Evolutionary conservation across 176 grass and related monocot genomes (phyloP).

Genomic region (Poa pratensis): DNA sequence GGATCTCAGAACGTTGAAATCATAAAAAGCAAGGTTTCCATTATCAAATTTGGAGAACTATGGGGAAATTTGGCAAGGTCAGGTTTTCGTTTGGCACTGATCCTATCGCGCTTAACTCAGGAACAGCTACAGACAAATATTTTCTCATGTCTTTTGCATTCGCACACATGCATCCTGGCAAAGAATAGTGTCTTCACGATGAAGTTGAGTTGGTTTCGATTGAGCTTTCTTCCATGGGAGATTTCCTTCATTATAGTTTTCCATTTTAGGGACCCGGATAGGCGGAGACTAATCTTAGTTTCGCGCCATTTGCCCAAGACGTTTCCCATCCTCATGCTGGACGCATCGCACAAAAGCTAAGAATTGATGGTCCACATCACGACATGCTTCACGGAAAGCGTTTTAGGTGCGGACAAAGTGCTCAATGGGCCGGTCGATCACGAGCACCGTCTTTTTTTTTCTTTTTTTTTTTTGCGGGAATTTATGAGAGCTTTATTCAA

Average conservation of each 20-base stretch:
- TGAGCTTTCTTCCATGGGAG: background rate
- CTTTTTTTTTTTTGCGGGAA: no score
- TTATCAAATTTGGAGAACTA: background rate
- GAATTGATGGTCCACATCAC: background rate
- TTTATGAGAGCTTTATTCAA: no score
- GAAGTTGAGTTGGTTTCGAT: background rate
- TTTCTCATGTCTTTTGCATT: background rate
- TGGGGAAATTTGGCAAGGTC: background rate
- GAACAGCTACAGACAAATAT: background rate
- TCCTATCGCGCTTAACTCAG: no score
- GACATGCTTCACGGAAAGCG: slow-evolving; percentile 23
- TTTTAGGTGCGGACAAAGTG: slow-evolving; percentile 41
- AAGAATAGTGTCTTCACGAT: background rate
- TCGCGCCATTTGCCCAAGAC: background rate
- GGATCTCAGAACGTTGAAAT: background rate
- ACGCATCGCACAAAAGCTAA: no score
- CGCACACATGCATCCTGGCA: background rate
- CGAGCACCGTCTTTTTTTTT: no score
- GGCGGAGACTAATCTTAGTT: background rate
- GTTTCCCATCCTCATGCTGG: background rate
- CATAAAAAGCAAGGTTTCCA: background rate
- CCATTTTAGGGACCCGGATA: background rate
- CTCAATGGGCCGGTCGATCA: slow-evolving; percentile 21
- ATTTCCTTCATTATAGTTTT: background rate
- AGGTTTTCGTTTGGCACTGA: background rate